phyloP scores from a whole-genome alignment of 2,329 filamentous ascomycete genomes.

The Penicillium sp. region DNA sequence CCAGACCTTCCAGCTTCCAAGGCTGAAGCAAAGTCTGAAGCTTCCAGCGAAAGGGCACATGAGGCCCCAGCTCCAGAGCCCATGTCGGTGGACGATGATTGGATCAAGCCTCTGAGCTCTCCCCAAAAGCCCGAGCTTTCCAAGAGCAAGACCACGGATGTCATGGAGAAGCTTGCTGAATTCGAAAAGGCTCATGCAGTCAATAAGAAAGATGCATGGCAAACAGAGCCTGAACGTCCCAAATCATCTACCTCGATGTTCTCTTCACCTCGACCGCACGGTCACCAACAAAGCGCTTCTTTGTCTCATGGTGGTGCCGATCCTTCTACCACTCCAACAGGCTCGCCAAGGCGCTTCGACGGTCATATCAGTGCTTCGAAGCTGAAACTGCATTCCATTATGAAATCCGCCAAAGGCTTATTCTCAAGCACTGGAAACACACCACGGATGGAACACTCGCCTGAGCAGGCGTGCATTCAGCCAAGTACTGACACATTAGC shows the following conservation, averaged over 20 bases:
- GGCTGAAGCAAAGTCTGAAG: constrained; percentile 28
- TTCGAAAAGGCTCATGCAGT: constrained; percentile 29
- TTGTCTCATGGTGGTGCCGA: constrained; percentile 57
- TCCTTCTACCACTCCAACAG: constrained; percentile 57
- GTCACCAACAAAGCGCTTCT: constrained; percentile 61
- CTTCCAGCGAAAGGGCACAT: constrained; percentile 20
- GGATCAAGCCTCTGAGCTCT: constrained; percentile 57
- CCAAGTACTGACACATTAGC: constrained; percentile 25
- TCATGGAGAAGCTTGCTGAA: constrained; percentile 53
- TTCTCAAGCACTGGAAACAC: constrained; percentile 71
- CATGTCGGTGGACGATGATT: constrained; percentile 52
- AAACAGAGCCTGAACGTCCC: constrained; percentile 49
- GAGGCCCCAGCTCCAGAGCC: constrained; percentile 25
- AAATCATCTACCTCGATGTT: constrained; percentile 67
- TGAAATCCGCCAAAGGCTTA: constrained; percentile 82
- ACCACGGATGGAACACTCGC: constrained; percentile 56
- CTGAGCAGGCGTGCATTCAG: constrained; percentile 36
- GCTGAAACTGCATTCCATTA: constrained; percentile 84
- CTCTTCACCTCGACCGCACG: constrained; percentile 50
- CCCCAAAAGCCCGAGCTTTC: constrained; percentile 52
- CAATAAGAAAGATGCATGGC: constrained; percentile 12
- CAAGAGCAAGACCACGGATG: constrained; percentile 63
- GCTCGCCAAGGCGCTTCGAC: constrained; percentile 62
- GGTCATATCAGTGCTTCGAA: constrained; percentile 90
- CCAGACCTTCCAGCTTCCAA: constrained; percentile 37